A percentile compares a stretch with the other conserved stretches of the same genome.
phyloP scores from a whole-genome alignment of 305 asterid species.

The Salvia sclarea region DNA sequence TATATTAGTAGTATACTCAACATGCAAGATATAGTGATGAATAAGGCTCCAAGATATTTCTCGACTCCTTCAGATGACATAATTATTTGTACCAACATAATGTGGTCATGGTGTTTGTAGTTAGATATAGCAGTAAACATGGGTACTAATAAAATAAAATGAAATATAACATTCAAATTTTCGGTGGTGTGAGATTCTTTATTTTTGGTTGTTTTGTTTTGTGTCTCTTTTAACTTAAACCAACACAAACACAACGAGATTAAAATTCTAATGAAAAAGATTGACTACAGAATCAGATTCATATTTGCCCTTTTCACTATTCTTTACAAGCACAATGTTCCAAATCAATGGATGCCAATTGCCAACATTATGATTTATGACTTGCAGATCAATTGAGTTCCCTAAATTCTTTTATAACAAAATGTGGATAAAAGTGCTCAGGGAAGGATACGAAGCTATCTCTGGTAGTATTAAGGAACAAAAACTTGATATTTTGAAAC shows the following conservation, averaged over 20 bases:
- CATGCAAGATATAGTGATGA: conserved; percentile 8
- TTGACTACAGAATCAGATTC: conserved; percentile 52
- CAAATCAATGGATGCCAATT: conserved; percentile 31
- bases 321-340: conserved; percentile 36
- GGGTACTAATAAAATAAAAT: neutral
- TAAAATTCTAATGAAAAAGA: neutral
- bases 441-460: conserved; percentile 25
- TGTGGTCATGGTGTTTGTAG: too few relatives aligned
- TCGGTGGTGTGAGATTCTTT: neutral
- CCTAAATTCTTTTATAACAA: conserved; percentile 33
- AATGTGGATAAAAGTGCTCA: neutral
- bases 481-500: conserved; percentile 24
- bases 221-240: neutral
- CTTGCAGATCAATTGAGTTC: conserved; percentile 28
- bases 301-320: conserved; percentile 30
- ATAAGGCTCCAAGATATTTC: neutral
- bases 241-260: neutral
- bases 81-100: neutral
- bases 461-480: conserved; percentile 13
- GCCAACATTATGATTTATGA: conserved; percentile 20
- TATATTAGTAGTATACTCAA: conserved; percentile 1
- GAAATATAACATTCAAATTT: neutral
- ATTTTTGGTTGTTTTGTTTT: neutral
- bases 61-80: neutral
- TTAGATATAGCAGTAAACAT: too few relatives aligned